Base-by-base conservation (phyloP, 2,329 filamentous ascomycete species). In the Hypomyces rosellus region DNA sequence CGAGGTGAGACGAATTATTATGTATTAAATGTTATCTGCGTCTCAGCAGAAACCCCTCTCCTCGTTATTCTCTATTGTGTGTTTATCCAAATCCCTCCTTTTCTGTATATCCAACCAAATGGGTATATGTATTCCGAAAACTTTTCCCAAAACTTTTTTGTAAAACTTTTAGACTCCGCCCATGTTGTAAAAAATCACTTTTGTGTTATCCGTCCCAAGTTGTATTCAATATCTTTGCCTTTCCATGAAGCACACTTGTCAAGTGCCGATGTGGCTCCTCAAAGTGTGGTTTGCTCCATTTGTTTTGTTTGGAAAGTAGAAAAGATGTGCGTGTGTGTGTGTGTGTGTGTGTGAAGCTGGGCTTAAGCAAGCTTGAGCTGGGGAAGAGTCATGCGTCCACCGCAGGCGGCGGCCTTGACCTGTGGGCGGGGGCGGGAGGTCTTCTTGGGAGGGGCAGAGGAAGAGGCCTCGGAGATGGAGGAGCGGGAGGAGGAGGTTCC, bases 381-480 rank as follows among this genome's bases (percentile, higher is more conserved):
- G 14, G 40, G 22, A 15, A 43, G 16, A 20, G 40, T 14, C 11
- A 43, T 20, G 40, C 40, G 15, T 14, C 16, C 15, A n/a, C 33
- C 25, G 33, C 25, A 34, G 42, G 22, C 18, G 8, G 33, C 42
- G 25, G 34, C 30, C 33, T 18, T 38, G 48, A 36, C 39, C 8
- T n/a, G 1, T 3, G 40, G 44, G n/a, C 38, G 33, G 5, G 42
- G 15, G n/a, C 22, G 30, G 4, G 46, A n/a, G 34, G 34, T 51
- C 15, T 51, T 43, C 15, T 42, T 4, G 13, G 49, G 43, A 22
- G 30, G 5, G 13, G 44, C 34, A 33, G 14, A 50, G 38, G 15
- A 40, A 42, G 25, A 37, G 22, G 47, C 49, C 51, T 51, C 47
- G 3, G 51, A 44, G 30, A 40, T 51, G 48, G 45, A 25, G 11